These are phyloP conservation scores for Apiotrichum mycotoxinovorans DNA, from an alignment of 1,284 basidiomycete species.

Conservation along the genomic window DNA sequence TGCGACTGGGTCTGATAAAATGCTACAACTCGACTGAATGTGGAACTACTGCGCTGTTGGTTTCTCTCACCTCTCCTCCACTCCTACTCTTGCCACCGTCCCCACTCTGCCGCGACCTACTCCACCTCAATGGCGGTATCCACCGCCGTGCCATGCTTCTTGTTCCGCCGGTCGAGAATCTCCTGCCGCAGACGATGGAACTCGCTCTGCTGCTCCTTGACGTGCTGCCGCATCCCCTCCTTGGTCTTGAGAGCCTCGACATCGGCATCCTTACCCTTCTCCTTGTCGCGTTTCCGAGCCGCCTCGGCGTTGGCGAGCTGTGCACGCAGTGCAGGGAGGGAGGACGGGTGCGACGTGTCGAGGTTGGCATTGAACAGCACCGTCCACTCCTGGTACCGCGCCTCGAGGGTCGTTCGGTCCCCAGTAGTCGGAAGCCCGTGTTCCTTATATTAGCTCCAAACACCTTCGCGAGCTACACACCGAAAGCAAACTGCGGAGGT, in stretches of 20 bases:
- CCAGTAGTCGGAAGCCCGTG: constrained; percentile 40
- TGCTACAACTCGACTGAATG: too few relatives aligned
- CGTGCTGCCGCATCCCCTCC: constrained; percentile 38
- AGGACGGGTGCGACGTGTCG: constrained; percentile 44
- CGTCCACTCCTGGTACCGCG: constrained; percentile 47
- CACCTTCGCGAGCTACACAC: constrained; percentile 19
- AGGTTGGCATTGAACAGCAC: constrained; percentile 49
- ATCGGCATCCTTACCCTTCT: constrained; percentile 38
- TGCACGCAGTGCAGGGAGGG: constrained; percentile 37
- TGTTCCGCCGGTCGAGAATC: constrained; percentile 38
- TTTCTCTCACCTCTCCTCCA: too few relatives aligned
- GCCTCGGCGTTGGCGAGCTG: constrained; percentile 35
- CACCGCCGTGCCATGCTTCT: constrained; percentile 13
- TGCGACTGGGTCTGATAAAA: too few relatives aligned
- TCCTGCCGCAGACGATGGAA: constrained; percentile 41
- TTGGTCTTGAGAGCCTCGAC: constrained; percentile 32
- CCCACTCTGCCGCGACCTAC: constrained; percentile 16
- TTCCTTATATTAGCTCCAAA: constrained; percentile 21
- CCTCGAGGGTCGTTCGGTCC: constrained; percentile 35
- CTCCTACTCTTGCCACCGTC: too few relatives aligned
- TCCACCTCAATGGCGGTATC: constrained; percentile 45
- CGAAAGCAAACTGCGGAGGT: constrained; percentile 32
- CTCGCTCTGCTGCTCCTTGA: constrained; percentile 34
- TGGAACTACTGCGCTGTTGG: too few relatives aligned
- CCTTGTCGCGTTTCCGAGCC: constrained; percentile 35